Percentiles rank a stretch among this genome's conserved stretches.
phyloP scores from a whole-genome alignment of 1,284 basidiomycete species.

The Irpex sp. region DNA sequence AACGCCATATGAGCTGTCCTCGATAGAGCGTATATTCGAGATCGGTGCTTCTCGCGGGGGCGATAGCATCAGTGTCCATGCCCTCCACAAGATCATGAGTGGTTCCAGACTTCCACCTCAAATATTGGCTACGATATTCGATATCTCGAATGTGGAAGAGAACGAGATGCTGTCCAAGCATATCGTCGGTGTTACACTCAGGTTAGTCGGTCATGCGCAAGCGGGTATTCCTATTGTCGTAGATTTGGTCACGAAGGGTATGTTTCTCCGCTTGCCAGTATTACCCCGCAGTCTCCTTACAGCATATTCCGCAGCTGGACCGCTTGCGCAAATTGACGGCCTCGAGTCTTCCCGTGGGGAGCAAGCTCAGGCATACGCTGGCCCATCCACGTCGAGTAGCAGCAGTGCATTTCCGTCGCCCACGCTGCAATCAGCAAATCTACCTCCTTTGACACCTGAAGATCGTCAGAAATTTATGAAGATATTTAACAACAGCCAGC shows the following conservation, averaged over 20 bases:
- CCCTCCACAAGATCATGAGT: slow-evolving; percentile 74
- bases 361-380: not conserved
- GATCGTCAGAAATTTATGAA: slow-evolving; percentile 82
- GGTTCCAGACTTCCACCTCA: slow-evolving; percentile 75
- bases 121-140: slow-evolving; percentile 89
- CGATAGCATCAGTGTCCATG: slow-evolving; percentile 77
- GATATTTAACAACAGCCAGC: slow-evolving; percentile 71
- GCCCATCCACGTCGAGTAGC: not conserved
- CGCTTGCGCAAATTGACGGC: slow-evolving; percentile 9
- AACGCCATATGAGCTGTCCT: slow-evolving; percentile 57
- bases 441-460: slow-evolving; percentile 65
- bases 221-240: slow-evolving; percentile 49
- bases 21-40: slow-evolving; percentile 65
- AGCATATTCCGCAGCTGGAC: slow-evolving; percentile 4
- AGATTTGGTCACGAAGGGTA: slow-evolving; percentile 8
- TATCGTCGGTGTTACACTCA: slow-evolving; percentile 78
- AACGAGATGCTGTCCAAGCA: slow-evolving; percentile 68
- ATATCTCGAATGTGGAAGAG: slow-evolving; percentile 87
- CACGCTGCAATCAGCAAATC: not conserved
- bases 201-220: slow-evolving; percentile 92
- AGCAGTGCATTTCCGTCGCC: not conserved
- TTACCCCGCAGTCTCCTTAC: not conserved
- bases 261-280: not conserved
- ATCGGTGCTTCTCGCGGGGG: slow-evolving; percentile 66
- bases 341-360: slow-evolving; percentile 3